Conservation (phyloP, 1,139 yeast species). For the Suhomyces anneliseae region DNA sequence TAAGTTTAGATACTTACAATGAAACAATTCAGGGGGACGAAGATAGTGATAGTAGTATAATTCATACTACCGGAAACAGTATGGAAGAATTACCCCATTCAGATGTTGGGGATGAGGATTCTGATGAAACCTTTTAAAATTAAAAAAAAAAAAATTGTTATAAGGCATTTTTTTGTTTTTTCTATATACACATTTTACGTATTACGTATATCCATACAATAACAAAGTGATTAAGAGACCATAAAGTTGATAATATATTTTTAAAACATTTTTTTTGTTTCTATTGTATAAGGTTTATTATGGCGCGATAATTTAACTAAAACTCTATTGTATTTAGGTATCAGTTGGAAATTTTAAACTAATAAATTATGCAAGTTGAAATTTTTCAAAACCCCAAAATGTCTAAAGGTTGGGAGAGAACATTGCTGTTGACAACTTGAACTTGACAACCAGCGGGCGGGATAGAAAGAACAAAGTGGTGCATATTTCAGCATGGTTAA, state of each 20-base stretch:
- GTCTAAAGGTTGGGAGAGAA: not conserved
- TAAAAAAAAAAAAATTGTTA: too few relatives aligned
- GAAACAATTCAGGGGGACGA: conserved; percentile 9
- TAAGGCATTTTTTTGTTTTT: not conserved
- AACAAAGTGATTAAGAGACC: too few relatives aligned
- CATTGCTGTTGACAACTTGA: not conserved
- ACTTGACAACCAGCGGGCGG: not conserved
- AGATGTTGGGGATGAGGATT: conserved; percentile 1
- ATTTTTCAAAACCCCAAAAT: not conserved
- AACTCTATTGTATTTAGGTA: not conserved
- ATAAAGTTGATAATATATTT: too few relatives aligned
- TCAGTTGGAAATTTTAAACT: not conserved
- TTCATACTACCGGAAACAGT: not conserved
- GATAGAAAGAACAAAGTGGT: not conserved
- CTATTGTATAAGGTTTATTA: too few relatives aligned
- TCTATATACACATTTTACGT: not conserved
- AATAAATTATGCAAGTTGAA: not conserved
- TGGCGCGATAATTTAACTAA: not conserved
- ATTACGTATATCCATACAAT: too few relatives aligned
- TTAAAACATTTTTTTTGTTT: not conserved
- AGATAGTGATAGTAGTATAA: conserved; percentile 5
- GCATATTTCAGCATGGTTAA: not conserved
- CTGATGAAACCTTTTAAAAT: conserved; percentile 6
- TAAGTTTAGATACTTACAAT: conserved; percentile 6
- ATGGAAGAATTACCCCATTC: not conserved